phyloP scores from a whole-genome alignment of 805 yeast species.

The Candida montana region DNA sequence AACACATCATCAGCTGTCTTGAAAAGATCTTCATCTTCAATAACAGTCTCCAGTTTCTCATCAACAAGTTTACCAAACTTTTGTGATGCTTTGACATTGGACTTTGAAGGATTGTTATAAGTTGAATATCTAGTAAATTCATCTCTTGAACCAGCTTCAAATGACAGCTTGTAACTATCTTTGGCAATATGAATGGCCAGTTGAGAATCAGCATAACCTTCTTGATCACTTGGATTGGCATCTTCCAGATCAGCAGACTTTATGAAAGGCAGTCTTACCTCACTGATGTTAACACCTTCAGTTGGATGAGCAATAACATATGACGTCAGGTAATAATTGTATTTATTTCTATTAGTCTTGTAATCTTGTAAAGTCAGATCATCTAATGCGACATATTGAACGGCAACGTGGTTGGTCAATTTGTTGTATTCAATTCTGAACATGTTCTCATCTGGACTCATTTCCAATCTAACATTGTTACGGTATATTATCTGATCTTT shows the following conservation, averaged over 20 bases:
- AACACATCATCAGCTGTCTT: conserved; percentile 22
- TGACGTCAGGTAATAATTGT: conserved; percentile 92
- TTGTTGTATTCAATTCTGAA: conserved; percentile 77
- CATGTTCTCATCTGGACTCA: conserved; percentile 87
- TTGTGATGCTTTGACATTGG: conserved; percentile 28
- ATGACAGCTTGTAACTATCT: conserved; percentile 73
- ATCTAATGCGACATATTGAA: conserved; percentile 82
- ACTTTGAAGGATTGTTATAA: conserved; percentile 32
- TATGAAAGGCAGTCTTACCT: conserved; percentile 74
- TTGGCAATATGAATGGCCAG: conserved; percentile 74
- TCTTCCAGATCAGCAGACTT: conserved; percentile 41
- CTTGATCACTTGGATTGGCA: conserved; percentile 44
- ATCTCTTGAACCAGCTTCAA: conserved; percentile 76
- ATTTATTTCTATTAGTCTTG: conserved; percentile 66
- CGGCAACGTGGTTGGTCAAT: conserved; percentile 44
- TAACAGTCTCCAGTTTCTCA: conserved; percentile 18
- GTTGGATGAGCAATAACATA: conserved; percentile 95
- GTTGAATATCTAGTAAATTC: conserved; percentile 62
- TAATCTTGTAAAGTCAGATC: conserved; percentile 79
- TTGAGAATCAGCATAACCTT: conserved; percentile 63
- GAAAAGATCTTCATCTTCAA: conserved; percentile 28
- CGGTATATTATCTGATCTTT: conserved; percentile 88
- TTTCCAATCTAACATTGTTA: conserved; percentile 74
- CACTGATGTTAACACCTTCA: conserved; percentile 83
- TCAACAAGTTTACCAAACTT: conserved; percentile 36